phyloP scores from a whole-genome alignment of 306 rosid species.

The Malus sieversii region DNA sequence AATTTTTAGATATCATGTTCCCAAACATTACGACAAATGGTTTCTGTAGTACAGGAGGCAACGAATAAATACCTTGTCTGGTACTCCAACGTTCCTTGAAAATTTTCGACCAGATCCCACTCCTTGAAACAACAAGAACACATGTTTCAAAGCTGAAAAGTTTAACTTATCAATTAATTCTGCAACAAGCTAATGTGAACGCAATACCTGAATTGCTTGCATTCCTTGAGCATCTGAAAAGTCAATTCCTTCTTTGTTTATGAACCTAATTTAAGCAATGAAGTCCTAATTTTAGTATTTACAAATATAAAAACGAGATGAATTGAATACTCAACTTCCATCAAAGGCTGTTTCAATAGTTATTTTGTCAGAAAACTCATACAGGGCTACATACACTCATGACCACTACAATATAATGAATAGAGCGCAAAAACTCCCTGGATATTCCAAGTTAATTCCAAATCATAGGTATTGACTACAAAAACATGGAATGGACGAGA shows the following conservation, averaged over 20 bases:
- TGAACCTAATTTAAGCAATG: constrained; percentile 50
- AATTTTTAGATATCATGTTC: not conserved
- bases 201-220: constrained; percentile 89
- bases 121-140: constrained; percentile 46
- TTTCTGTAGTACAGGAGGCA: constrained; percentile 7
- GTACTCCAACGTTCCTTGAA: constrained; percentile 90
- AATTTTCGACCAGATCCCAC: constrained; percentile 96
- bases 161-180: constrained; percentile 21
- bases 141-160: constrained; percentile 11
- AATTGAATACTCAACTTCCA: not conserved
- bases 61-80: constrained; percentile 73
- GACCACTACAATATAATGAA: not conserved
- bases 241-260: constrained; percentile 92
- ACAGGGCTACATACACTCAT: not conserved
- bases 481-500: not conserved
- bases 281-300: not conserved
- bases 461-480: not conserved
- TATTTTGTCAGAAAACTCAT: not conserved
- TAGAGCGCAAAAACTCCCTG: not conserved
- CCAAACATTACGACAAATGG: not conserved
- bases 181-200: constrained; percentile 12
- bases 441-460: not conserved
- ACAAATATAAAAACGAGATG: not conserved
- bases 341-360: not conserved
- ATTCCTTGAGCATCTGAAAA: constrained; percentile 94